phyloP scores from a whole-genome alignment of 2,329 filamentous ascomycete genomes.

The Botryosphaeria agaves region DNA sequence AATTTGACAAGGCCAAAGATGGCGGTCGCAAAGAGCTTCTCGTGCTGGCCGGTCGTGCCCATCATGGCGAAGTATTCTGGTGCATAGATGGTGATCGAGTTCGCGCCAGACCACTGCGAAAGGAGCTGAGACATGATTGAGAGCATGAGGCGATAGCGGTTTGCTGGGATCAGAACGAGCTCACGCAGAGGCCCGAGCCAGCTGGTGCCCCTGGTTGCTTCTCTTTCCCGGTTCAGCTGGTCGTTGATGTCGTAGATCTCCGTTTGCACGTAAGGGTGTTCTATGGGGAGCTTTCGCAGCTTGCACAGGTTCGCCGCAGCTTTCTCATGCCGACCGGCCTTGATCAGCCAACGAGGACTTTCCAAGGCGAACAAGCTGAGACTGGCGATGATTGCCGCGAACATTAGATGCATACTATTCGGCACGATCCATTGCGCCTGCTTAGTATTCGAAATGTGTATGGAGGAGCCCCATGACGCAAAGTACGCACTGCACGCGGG shows the following conservation, averaged over 20 bases:
- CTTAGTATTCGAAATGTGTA: constrained; percentile 28
- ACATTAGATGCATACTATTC: constrained; percentile 11
- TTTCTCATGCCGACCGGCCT: constrained; percentile 13
- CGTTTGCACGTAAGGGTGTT: constrained; percentile 14
- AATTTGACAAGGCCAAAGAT: constrained; percentile 66
- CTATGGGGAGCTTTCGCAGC: constrained; percentile 11
- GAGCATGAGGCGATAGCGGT: constrained; percentile 57
- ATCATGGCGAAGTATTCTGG: constrained; percentile 56
- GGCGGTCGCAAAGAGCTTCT: constrained; percentile 55
- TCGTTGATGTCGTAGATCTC: constrained; percentile 49
- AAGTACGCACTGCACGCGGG: too few species aligned
- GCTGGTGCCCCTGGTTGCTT: constrained; percentile 50
- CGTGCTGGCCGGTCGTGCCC: constrained; percentile 48
- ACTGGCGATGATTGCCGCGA: constrained; percentile 4
- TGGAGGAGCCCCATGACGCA: constrained; percentile 37
- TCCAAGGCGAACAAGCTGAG: constrained; percentile 11
- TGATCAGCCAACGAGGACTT: constrained; percentile 15
- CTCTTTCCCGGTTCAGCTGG: constrained; percentile 51
- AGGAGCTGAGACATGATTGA: constrained; percentile 52
- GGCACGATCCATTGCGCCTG: constrained; percentile 8
- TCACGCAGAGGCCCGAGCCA: constrained; percentile 50
- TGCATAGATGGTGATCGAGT: constrained; percentile 61
- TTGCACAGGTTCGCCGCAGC: constrained; percentile 12
- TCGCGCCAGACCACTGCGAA: constrained; percentile 56
- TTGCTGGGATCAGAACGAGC: constrained; percentile 47